phyloP scores from a whole-genome alignment of 2,329 filamentous ascomycete species.

The Nectriaceae sp. region DNA sequence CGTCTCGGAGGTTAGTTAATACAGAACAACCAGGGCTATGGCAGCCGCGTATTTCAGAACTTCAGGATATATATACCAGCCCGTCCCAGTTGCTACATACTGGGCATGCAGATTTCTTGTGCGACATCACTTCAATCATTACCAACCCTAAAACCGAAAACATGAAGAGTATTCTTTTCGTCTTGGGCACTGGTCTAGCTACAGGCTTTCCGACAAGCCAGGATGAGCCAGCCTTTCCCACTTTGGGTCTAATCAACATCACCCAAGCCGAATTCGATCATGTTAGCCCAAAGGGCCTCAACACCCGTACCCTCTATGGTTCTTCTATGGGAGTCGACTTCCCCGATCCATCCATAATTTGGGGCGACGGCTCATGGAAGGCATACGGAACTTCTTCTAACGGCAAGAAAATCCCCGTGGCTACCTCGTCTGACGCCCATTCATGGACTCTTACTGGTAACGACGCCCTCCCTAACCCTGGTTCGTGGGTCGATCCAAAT shows the following conservation, averaged over 20 bases:
- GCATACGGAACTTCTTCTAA: neutral
- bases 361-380: neutral
- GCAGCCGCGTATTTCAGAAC: too few species aligned
- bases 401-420: neutral
- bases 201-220: neutral
- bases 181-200: neutral
- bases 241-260: neutral
- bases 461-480: neutral
- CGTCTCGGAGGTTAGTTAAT: too few species aligned
- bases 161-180: neutral
- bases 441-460: neutral
- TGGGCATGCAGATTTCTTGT: too few species aligned
- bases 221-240: neutral
- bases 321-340: neutral
- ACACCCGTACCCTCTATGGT: neutral
- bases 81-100: too few species aligned
- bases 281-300: neutral
- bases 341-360: neutral
- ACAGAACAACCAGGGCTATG: too few species aligned
- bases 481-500: neutral
- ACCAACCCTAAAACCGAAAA: too few species aligned
- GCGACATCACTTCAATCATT: too few species aligned
- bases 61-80: too few species aligned
- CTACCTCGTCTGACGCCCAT: neutral
- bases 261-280: neutral